These are phyloP conservation scores for Cucumis hystrix DNA, from an alignment of 306 rosid species.

Conservation along the genomic window DNA sequence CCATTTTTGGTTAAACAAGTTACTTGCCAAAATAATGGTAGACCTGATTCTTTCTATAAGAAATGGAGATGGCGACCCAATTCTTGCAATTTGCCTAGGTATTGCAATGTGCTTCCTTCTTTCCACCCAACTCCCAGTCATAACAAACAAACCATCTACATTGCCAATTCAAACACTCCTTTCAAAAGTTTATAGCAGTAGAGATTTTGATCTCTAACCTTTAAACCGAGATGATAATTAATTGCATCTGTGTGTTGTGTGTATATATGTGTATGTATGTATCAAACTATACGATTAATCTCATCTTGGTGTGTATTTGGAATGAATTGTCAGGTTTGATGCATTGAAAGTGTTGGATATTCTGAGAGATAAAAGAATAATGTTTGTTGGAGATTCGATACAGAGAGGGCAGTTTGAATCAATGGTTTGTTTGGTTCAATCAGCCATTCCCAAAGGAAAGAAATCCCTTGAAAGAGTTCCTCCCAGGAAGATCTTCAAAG, in stretches of 20 bases:
- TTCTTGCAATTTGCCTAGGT: constrained; percentile 77
- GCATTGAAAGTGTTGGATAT: constrained; percentile 65
- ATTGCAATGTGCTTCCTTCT: not conserved
- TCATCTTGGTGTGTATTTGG: not conserved
- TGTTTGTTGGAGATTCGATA: constrained; percentile 84
- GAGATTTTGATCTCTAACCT: too few relatives aligned
- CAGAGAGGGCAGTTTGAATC: constrained; percentile 90
- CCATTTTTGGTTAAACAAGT: constrained; percentile 81
- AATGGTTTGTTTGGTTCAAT: constrained; percentile 70
- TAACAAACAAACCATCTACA: not conserved
- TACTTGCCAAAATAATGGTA: constrained; percentile 77
- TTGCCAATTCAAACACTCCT: not conserved
- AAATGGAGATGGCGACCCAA: constrained; percentile 92
- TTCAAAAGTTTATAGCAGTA: too few relatives aligned
- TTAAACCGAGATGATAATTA: too few relatives aligned
- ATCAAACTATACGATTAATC: too few relatives aligned
- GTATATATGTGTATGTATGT: too few relatives aligned
- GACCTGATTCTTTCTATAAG: constrained; percentile 70
- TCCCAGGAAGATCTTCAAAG: constrained; percentile 71
- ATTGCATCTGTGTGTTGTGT: too few relatives aligned
- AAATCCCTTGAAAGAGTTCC: constrained; percentile 64
- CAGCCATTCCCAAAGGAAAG: constrained; percentile 61
- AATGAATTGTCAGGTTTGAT: constrained; percentile 39
- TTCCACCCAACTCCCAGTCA: not conserved
- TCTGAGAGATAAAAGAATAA: constrained; percentile 60